Evolutionary conservation across 2,329 filamentous ascomycete species (phyloP).

Genomic region (Beauveria asiatica): DNA sequence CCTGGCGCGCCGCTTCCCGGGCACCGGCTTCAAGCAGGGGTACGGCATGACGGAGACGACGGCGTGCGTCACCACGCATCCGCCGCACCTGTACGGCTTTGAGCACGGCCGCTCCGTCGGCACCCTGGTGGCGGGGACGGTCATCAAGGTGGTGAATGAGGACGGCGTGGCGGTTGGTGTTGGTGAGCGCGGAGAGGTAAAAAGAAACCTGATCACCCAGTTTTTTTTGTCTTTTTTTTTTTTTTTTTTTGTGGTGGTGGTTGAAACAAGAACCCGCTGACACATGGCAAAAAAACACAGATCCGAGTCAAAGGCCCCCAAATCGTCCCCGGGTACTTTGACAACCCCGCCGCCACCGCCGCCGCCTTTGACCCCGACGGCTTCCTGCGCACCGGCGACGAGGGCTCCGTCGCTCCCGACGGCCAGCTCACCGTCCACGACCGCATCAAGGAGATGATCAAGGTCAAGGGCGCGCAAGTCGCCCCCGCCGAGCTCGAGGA

Average conservation of each 20-base stretch:
- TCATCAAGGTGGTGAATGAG: constrained; percentile 65
- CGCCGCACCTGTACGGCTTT: constrained; percentile 52
- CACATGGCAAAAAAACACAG: background rate
- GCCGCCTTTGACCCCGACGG: constrained; percentile 62
- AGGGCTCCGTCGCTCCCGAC: constrained; percentile 59
- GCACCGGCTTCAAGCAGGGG: constrained; percentile 26
- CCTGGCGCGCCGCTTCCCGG: constrained; percentile 13
- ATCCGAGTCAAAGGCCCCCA: constrained; percentile 65
- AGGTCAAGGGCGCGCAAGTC: constrained; percentile 66
- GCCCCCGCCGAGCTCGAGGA: constrained; percentile 77
- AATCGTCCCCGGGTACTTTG: constrained; percentile 67
- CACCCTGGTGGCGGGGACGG: constrained; percentile 40
- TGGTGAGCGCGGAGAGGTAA: constrained; percentile 56
- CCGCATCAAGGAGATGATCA: constrained; percentile 45
- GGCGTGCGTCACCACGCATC: constrained; percentile 66
- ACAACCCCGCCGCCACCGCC: constrained; percentile 66
- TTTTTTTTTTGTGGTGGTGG: background rate
- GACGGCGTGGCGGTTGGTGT: constrained; percentile 47
- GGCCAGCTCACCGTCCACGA: constrained; percentile 76
- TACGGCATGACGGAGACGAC: constrained; percentile 88
- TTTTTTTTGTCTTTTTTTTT: background rate
- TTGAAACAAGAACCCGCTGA: too few species aligned
- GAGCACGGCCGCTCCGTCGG: constrained; percentile 12
- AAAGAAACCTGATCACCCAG: too few species aligned
- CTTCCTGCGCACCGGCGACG: constrained; percentile 73